These are phyloP conservation scores for Syncephalis plumigaleata DNA, from an alignment of 371 early-diverging fungal species.

Conservation along the genomic window DNA sequence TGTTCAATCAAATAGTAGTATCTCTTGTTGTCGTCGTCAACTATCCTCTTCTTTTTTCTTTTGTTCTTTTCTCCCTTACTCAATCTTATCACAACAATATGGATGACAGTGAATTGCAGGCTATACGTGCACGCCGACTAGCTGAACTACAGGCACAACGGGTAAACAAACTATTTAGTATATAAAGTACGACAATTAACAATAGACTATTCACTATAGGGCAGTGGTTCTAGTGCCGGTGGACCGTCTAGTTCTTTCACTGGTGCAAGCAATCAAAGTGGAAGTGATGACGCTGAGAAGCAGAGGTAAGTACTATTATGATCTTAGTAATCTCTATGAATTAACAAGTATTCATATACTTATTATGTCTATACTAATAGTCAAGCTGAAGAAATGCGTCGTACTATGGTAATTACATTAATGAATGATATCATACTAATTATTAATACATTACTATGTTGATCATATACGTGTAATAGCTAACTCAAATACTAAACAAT, in stretches of 20 bases:
- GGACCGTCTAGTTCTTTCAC: not conserved
- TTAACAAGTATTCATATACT: too few relatives aligned
- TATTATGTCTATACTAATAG: too few relatives aligned
- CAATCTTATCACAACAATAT: too few relatives aligned
- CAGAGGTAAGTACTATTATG: conserved; percentile 8
- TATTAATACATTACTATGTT: not conserved
- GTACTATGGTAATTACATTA: conserved; percentile 37
- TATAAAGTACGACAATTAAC: too few relatives aligned
- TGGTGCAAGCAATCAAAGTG: too few relatives aligned
- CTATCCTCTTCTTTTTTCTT: too few relatives aligned
- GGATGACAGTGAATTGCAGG: conserved; percentile 74
- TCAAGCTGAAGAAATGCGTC: conserved; percentile 71
- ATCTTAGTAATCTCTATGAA: too few relatives aligned
- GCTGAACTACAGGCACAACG: conserved; percentile 33
- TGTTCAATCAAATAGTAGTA: too few relatives aligned
- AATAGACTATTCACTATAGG: too few relatives aligned
- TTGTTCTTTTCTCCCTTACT: not conserved
- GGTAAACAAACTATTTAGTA: too few relatives aligned
- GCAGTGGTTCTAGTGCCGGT: conserved; percentile 9
- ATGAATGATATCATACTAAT: not conserved
- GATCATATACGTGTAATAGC: conserved; percentile 23
- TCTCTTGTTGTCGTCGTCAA: too few relatives aligned
- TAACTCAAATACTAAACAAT: conserved; percentile 66
- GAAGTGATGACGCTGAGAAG: too few relatives aligned
- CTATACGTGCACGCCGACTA: conserved; percentile 64